Evolutionary conservation across 371 early-diverging fungal genomes (phyloP), one percentile per base, ranked within the genome.

Genomic region (Umbelopsis sp.): DNA sequence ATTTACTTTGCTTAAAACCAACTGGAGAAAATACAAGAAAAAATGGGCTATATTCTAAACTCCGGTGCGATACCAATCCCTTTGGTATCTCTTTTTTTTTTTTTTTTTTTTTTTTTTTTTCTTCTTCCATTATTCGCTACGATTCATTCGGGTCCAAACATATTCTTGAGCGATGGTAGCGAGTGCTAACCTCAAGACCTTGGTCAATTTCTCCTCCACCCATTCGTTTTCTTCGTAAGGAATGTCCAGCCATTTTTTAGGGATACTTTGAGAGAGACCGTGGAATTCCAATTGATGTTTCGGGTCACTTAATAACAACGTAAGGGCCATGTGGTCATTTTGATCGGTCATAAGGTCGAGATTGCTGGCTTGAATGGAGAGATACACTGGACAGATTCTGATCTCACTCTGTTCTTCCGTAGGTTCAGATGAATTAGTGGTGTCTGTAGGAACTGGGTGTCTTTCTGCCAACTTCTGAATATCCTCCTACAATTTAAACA

Each of bases 171-270:
- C 90, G 50, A 89, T 75, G 2, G 85, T 81, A 35, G 84, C 84
- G 1, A 88, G 87, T 2, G 87, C 80, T 72, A 84, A 70, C 35
- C 84, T 81, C 50, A 89, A 78, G 14, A 84, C 77, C 41, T 85
- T 85, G 1, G 83, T 83, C 80, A 89, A 83, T 62, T 87, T 81
- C 63, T 87, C 87, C 70, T 89, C 90, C 8, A 89, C 88, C 90
- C 90, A 89, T 72, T 89, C 90, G 72, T 87, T 88, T 62, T 88
- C 88, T 70, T 88, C 90, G 67, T 86, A 86, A 6, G 87, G 87
- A 65, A 89, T 80, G 74, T 87, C 80, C 46, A 89, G 50, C 90
- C 90, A 89, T 41, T 74, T 51, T 18, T 82, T 74, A 35, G 90
- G 86, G 65, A 89, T 72, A 18, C 86, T 78, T 72, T 89, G 90